These are phyloP conservation scores for Boletus rex-veris DNA, from an alignment of 768 basidiomycete species.

Conservation along the genomic window DNA sequence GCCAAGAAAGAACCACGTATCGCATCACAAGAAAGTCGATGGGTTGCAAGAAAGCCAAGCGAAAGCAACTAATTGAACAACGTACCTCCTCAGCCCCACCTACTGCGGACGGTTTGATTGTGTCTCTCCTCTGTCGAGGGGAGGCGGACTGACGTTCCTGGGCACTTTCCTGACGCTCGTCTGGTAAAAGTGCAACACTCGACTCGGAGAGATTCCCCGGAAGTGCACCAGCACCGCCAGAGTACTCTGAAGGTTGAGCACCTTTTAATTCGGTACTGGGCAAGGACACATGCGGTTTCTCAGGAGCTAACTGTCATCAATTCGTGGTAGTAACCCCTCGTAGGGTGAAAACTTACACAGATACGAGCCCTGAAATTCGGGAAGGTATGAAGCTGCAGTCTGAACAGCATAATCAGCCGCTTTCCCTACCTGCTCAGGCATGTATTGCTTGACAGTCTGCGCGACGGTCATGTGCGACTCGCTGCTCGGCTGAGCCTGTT, in stretches of 20 bases:
- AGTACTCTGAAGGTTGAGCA: constrained; percentile 30
- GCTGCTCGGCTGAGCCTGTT: background rate
- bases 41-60: background rate
- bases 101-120: constrained; percentile 6
- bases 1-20: background rate
- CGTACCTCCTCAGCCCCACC: constrained; percentile 13
- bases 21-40: background rate
- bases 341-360: constrained; percentile 9
- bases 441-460: constrained; percentile 2
- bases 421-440: background rate
- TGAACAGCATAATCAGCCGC: background rate
- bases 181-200: constrained; percentile 47
- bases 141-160: background rate
- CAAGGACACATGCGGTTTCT: constrained; percentile 22
- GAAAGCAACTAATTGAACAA: background rate
- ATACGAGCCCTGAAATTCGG: constrained; percentile 1
- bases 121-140: constrained; percentile 17
- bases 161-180: constrained; percentile 35
- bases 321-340: background rate
- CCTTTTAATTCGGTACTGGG: constrained; percentile 36
- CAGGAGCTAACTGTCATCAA: constrained; percentile 14
- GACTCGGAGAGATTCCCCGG: constrained; percentile 45
- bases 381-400: constrained; percentile 3
- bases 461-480: background rate
- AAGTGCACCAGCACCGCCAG: constrained; percentile 46